Evolutionary conservation across 75 land plant species (phyloP).

Genomic region (Adiantum capillusveneris): DNA sequence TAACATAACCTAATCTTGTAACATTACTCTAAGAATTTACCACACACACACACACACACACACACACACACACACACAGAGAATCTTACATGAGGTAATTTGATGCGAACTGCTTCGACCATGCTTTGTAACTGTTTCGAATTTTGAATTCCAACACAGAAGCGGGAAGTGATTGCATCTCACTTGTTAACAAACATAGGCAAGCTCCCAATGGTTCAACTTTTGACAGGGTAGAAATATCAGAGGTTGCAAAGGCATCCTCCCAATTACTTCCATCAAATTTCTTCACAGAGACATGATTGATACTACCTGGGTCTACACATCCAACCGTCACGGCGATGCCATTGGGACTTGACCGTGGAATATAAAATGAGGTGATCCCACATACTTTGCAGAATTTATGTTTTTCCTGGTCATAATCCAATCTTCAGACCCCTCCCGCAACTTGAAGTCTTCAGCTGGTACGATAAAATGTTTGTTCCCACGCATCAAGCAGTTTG

Average conservation of each 20-base stretch:
- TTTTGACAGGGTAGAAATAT: conserved; percentile 51
- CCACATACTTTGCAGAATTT: conserved; percentile 91
- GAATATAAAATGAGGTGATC: conserved; percentile 76
- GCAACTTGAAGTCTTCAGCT: conserved; percentile 42
- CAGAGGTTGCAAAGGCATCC: conserved; percentile 24
- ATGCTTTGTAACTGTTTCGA: too few relatives aligned
- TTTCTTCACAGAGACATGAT: conserved; percentile 40
- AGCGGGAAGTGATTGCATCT: too few relatives aligned
- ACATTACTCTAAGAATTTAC: too few relatives aligned
- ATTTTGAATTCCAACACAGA: too few relatives aligned
- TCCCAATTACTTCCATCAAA: conserved; percentile 88
- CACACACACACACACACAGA: too few relatives aligned
- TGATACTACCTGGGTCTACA: conserved; percentile 75
- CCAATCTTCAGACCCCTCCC: conserved; percentile 46
- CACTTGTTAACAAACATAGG: too few relatives aligned
- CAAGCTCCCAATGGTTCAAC: neutral
- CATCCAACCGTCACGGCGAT: conserved; percentile 62
- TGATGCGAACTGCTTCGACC: too few relatives aligned
- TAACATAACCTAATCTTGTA: too few relatives aligned
- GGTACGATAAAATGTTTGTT: conserved; percentile 73
- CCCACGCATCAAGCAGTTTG: conserved; percentile 72
- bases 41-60: too few relatives aligned
- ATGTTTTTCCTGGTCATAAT: conserved; percentile 83
- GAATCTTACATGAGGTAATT: too few relatives aligned
- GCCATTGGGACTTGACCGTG: conserved; percentile 74